Base-by-base conservation (phyloP, 306 rosid species). In the Malus sieversii region DNA sequence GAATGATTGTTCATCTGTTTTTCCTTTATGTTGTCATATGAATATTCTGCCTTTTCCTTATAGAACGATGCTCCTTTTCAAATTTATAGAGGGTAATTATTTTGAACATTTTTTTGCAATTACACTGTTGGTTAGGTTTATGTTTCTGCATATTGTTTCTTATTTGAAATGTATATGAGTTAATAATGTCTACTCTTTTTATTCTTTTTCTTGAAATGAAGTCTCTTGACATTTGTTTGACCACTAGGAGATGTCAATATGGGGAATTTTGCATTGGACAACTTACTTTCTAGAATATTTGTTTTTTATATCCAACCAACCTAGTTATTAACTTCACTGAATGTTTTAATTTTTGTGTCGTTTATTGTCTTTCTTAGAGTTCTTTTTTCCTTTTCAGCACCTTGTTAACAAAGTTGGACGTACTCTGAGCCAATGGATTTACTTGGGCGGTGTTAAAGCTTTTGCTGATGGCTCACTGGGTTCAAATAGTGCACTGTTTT, bases 391-490 rank as follows among this genome's bases (percentile, higher is more conserved):
- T 52, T 8, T 80, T 70, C 75, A 93, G 98, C 88, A 83, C 81
- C 88, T 89, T 76, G 79, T 84, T 74, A 82, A 71, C 61, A 86
- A 85, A 82, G 80, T 68, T 78, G 96, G 93, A 48, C 79, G 40
- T 32, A 53, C 85, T 40, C 42, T 89, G 79, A 93, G 92, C 85
- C 87, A 92, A 75, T 88, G 96, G 96, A 73, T 93, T 69, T 90
- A 91, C 88, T 77, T 91, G 63, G 98, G 98, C 52, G 98, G 98
- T 73, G 93, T 91, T 72, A 93, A 93, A 85, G 92, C 90, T 73
- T 93, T 93, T 83, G 87, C 83, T 70, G 98, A 93, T 83, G 98
- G 98, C 25, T 91, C 98, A 32, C 70, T 90, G 81, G 98, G 98
- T 75, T 93, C 97, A 68, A 77, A 45, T 45, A 89, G 93, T 38